Evolutionary conservation across 176 grass and related monocot species (phyloP).

Genomic region (Carex littledalei): DNA sequence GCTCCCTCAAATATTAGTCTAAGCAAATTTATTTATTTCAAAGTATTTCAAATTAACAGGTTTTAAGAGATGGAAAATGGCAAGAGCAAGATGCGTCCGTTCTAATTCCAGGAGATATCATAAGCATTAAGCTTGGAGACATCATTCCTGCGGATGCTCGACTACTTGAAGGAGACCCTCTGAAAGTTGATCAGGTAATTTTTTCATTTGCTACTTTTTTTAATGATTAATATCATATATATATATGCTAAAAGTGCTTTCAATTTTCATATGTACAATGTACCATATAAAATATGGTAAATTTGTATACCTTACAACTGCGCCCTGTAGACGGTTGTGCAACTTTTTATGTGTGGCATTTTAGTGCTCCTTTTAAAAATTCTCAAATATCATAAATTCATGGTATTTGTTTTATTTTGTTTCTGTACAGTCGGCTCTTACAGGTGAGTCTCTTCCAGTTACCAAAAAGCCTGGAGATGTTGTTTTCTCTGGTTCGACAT

Average conservation of each 20-base stretch:
- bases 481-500: conserved; percentile 64
- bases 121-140: conserved; percentile 72
- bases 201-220: not conserved
- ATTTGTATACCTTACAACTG: not conserved
- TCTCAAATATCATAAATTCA: not conserved
- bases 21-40: not conserved
- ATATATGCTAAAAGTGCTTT: not conserved
- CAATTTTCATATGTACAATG: not conserved
- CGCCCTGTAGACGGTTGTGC: not conserved
- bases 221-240: not conserved
- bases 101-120: conserved; percentile 67
- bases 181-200: conserved; percentile 83
- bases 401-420: not conserved
- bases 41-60: conserved; percentile 20
- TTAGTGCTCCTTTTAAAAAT: not conserved
- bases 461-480: conserved; percentile 54
- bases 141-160: conserved; percentile 75
- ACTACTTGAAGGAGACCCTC: conserved; percentile 64
- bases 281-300: not conserved
- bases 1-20: not conserved
- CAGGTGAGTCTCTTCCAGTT: conserved; percentile 70
- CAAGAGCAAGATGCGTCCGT: conserved; percentile 61
- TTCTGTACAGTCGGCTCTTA: conserved; percentile 55
- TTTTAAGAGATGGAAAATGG: conserved; percentile 63
- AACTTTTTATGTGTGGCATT: not conserved